phyloP scores from a whole-genome alignment of 352 stramenopile species.

The Thalassiosira livingstoniorum region DNA sequence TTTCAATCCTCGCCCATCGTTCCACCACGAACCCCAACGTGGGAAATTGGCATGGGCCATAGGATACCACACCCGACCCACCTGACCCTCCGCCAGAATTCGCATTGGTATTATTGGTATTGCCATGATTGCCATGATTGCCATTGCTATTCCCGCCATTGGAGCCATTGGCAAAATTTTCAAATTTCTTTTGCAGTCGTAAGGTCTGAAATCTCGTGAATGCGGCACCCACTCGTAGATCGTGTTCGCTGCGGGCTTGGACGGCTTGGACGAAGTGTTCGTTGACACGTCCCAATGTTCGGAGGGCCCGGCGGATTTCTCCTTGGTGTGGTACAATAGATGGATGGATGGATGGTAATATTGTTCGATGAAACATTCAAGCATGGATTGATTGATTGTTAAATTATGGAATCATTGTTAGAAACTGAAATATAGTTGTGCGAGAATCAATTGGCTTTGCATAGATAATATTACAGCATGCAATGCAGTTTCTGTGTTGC shows the following conservation, averaged over 20 bases:
- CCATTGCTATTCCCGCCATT: too few relatives aligned
- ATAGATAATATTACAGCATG: too few relatives aligned
- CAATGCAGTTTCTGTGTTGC: too few relatives aligned
- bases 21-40: constrained; percentile 93
- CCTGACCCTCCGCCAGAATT: background rate
- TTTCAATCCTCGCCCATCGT: constrained; percentile 90
- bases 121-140: too few relatives aligned
- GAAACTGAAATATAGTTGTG: too few relatives aligned
- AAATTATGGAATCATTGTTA: too few relatives aligned
- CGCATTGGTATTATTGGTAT: too few relatives aligned
- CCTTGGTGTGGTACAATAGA: too few relatives aligned
- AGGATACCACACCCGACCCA: constrained; percentile 91
- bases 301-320: constrained; percentile 87
- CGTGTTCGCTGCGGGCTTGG: constrained; percentile 85
- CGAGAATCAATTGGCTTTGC: too few relatives aligned
- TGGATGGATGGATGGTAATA: too few relatives aligned
- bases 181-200: constrained; percentile 88
- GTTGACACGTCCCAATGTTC: constrained; percentile 82
- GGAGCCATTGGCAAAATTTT: constrained; percentile 74
- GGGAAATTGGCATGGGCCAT: constrained; percentile 99
- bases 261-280: constrained; percentile 87
- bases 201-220: constrained; percentile 90
- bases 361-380: too few relatives aligned
- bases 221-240: constrained; percentile 87
- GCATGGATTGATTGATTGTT: too few relatives aligned